Base-by-base conservation (phyloP, 2,329 filamentous ascomycete species). In the Dryadomyces quercivorus region DNA sequence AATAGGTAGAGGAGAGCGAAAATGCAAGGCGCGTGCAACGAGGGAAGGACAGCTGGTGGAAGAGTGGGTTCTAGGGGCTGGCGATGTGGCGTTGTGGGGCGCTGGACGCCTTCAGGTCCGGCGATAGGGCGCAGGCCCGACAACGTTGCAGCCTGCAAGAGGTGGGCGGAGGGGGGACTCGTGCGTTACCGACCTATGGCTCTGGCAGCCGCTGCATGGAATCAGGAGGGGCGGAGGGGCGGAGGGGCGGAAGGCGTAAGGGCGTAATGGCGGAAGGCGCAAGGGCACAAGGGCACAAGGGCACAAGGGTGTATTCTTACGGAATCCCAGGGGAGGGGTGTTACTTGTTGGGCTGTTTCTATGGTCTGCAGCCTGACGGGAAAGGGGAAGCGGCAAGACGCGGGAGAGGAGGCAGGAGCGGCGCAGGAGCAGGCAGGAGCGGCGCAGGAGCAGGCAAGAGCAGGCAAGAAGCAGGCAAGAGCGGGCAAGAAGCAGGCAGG, bases 1-100 rank as follows among this genome's bases (percentile, higher is more conserved):
- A 59, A 62, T 63, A 61, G 43, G 42, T 44, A 44, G 22, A 38
- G 34, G 20, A 38, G 44, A 53, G 22, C 20, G 42, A 36, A 36
- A 36, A 46, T n/a, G 49, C n/a, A 38, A 50, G 49, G 36, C 46
- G 46, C 46, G 46, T 49, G 26, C 15, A 49, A 49, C 46, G 21
- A 18, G 26, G 15, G 13, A 34, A 16, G 26, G 42, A 18, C 42
- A 44, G 42, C 18, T n/a, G 42, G 42, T 20, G 46, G 26, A 22
- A 49, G 26, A 34, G 46, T 49, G 7, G 21, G n/a, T 10, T 18
- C 36, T 50, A 42, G 49, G 34, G 49, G 49, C 49, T 50, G 49
- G 31, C 38, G 40, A 44, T 51, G 38, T 51, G 40, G 50, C 38
- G 40, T 34, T 31, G 50, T 44, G 49, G 34, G 49, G 47, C 36